phyloP scores from a whole-genome alignment of 2,329 filamentous ascomycete genomes.

The Penicillium palitans region DNA sequence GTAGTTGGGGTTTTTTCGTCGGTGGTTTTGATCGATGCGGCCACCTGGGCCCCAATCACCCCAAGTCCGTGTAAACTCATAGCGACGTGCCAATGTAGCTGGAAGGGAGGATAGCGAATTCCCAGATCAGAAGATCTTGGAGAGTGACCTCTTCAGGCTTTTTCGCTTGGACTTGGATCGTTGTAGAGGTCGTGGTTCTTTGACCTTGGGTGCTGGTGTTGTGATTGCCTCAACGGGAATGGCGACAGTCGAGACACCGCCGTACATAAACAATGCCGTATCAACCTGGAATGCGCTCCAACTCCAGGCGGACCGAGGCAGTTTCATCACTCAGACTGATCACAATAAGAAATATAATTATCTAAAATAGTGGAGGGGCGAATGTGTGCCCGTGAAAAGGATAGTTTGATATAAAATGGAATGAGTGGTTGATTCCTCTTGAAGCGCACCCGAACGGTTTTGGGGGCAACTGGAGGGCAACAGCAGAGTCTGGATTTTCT shows the following conservation, averaged over 20 bases:
- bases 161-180: conserved; percentile 13
- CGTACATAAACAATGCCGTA: conserved; percentile 28
- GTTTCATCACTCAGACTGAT: conserved; percentile 18
- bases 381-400: background rate
- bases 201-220: conserved; percentile 7
- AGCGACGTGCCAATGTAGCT: background rate
- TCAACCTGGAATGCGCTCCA: conserved; percentile 29
- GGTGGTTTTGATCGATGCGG: conserved; percentile 24
- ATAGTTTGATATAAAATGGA: background rate
- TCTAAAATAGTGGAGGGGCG: background rate
- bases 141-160: conserved; percentile 16
- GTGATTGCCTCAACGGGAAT: conserved; percentile 20
- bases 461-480: background rate
- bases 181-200: background rate
- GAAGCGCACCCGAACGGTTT: background rate
- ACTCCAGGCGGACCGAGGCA: conserved; percentile 19
- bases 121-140: conserved; percentile 13
- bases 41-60: conserved; percentile 30
- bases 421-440: conserved; percentile 5
- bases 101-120: background rate
- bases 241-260: conserved; percentile 19
- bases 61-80: conserved; percentile 30
- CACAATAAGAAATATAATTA: conserved; percentile 4
- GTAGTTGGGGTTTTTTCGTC: conserved; percentile 22
- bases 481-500: background rate